Conservation (phyloP, 768 basidiomycete species). For the Erythrobasidium yunnanense region DNA sequence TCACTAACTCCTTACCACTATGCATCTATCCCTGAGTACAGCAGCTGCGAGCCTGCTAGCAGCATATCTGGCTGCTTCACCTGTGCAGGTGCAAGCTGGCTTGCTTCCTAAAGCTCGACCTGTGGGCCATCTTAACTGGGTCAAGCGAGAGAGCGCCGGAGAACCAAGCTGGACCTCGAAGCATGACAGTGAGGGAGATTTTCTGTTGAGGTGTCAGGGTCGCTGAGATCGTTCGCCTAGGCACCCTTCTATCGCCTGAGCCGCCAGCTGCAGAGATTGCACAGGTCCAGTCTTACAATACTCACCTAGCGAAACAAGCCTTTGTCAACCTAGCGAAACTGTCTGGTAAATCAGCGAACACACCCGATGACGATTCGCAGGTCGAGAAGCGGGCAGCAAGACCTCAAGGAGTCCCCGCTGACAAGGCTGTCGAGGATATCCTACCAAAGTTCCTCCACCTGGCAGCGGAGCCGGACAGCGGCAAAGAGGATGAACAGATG, state of each 20-base stretch:
- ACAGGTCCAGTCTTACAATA: slow-evolving; percentile 2
- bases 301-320: slow-evolving; percentile 11
- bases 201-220: background rate
- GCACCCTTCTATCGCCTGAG: slow-evolving; percentile 11
- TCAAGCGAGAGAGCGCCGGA: background rate
- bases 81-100: background rate
- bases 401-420: slow-evolving; percentile 2
- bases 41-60: background rate
- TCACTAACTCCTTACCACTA: background rate
- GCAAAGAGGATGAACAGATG: background rate
- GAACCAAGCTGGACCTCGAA: slow-evolving; percentile 3
- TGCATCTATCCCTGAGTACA: background rate
- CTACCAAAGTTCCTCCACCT: background rate
- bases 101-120: background rate
- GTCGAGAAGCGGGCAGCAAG: slow-evolving; percentile 4
- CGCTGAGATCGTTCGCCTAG: background rate
- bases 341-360: background rate
- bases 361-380: background rate
- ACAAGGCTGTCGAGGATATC: background rate
- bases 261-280: slow-evolving; percentile 7
- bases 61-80: background rate
- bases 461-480: background rate
- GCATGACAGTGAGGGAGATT: slow-evolving; percentile 11
- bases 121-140: background rate
- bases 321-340: background rate